Base-by-base conservation (phyloP, 2,329 filamentous ascomycete genomes). In the Myriosclerotinia duriaeana region DNA sequence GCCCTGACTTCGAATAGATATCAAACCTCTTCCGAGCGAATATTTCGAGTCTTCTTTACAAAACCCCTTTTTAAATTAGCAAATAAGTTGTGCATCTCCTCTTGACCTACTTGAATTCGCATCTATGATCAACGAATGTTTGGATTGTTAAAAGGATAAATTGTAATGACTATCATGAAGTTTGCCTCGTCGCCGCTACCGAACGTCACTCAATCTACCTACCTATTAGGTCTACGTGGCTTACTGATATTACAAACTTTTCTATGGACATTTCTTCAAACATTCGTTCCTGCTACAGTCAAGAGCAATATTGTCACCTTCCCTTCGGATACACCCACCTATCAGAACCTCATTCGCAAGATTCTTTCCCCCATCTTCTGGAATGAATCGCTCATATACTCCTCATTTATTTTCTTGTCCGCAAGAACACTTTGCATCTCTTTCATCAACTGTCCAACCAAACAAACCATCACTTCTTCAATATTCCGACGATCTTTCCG, bases 331-430 rank as follows among this genome's bases (percentile, higher is more conserved):
- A 79, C 79, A 0, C 77, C 78, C 2, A 63, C 71, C 15, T 80
- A 79, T 66, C 78, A 81, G 71, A 70, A 74, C 20, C 71, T 80
- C 38, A 71, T 83, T 40, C 78, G 80, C 59, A 80, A 82, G 66
- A 76, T 79, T 2, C 74, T 83, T 52, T 79, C 78, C 0, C 78
- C 81, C 17, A 72, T 82, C 5, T 77, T 68, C 66, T 81, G 79
- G 78, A 81, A 82, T 68, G 75, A 78, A 44, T 76, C 77, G 42
- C 73, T 82, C 66, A 78, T 83, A 63, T 79, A 79, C 72, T 79
- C 78, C 30, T 79, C 77, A 73, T 77, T 82, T 71, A 78, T 83
- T 68, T 74, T 81, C 34, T 74, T 83, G 26, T 81, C 79, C 4
- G 80, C 79, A 8, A 78, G 81, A 14, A 78, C 78, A 14, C 73